Base-by-base conservation (phyloP, 495 filamentous ascomycete species). In the Lasiosphaeriaceae sp. region DNA sequence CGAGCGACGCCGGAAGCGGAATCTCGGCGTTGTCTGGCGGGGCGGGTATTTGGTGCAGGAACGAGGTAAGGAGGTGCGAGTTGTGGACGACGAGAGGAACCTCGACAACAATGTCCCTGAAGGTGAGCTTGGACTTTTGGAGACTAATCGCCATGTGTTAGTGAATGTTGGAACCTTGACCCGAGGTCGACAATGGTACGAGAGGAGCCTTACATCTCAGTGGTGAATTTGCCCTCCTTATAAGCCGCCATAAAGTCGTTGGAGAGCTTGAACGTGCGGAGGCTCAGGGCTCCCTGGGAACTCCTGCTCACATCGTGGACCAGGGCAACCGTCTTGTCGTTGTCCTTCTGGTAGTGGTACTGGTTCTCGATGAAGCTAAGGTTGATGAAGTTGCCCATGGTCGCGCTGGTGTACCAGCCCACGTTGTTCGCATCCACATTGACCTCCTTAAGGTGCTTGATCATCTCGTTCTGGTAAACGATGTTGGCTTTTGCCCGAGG, bases 351-450 rank as follows among this genome's bases (percentile, higher is more conserved):
- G 77, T 96, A 97, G 76, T 90, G 89, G 74, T 86, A 92, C 74
- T 97, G 94, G 74, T 97, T 98, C 80, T 98, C 94, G 77, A 97
- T 90, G 67, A 96, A 91, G 78, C 89, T 90, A 64, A 86, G 72
- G 77, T 89, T 96, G 76, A 97, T 83, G 57, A 97, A 98, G 80
- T 97, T 97, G 68, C 94, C 95, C 85, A 98, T 94, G 75, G 91
- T 96, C 56, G 93, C 91, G 74, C 92, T 97, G 53, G 90, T 96
- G 75, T 98, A 98, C 93, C 93, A 98, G 56, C 94, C 94, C 54
- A 95, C 91, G 64, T 90, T 96, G 78, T 97, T 96, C 59, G 94
- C 94, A 72, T 98, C 94, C 54, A 97, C 89, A 69, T 98, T 98
- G 63, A 98, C 95, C 73, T 97, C 95, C 67, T 92, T 85, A 37